phyloP scores from a whole-genome alignment of 169 alveolate species.

The Plasmodium berghei region DNA sequence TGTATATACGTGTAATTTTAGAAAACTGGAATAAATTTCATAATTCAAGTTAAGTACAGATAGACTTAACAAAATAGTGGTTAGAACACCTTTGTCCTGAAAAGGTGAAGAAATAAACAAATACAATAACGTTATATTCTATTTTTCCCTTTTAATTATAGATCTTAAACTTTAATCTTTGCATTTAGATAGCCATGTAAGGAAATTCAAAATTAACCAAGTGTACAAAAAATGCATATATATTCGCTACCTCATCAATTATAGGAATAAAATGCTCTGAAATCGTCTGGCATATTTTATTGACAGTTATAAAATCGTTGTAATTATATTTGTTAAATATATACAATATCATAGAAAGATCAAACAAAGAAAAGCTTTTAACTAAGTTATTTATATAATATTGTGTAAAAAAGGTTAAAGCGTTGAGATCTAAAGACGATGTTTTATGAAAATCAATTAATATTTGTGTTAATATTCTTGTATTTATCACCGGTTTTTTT shows the following conservation, averaged over 20 bases:
- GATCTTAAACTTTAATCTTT: no score
- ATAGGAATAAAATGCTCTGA: slow-evolving; percentile 16
- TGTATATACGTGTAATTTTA: slow-evolving; percentile 31
- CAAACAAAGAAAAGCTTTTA: slow-evolving; percentile 29
- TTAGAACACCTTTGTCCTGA: slow-evolving; percentile 69
- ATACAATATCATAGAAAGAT: slow-evolving; percentile 42
- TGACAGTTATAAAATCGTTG: slow-evolving; percentile 30
- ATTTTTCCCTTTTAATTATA: no score
- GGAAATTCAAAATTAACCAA: not conserved
- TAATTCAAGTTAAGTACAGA: slow-evolving; percentile 26
- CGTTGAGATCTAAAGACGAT: slow-evolving; percentile 33
- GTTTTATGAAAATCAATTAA: slow-evolving; percentile 58
- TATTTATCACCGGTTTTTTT: slow-evolving; percentile 24
- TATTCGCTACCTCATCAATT: slow-evolving; percentile 21
- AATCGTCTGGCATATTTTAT: slow-evolving; percentile 15
- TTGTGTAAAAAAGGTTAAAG: slow-evolving; percentile 48
- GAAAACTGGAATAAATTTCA: slow-evolving; percentile 1
- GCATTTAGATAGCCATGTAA: no score
- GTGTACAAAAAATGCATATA: not conserved
- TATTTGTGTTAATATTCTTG: slow-evolving; percentile 45
- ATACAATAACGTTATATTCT: not conserved
- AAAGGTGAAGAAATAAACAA: not conserved
- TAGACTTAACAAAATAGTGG: slow-evolving; percentile 54
- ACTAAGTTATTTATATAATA: slow-evolving; percentile 26
- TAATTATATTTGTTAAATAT: slow-evolving; percentile 53